These are phyloP conservation scores for Gaeumannomyces sp. DNA, from an alignment of 2,329 filamentous ascomycete species.

Conservation along the genomic window DNA sequence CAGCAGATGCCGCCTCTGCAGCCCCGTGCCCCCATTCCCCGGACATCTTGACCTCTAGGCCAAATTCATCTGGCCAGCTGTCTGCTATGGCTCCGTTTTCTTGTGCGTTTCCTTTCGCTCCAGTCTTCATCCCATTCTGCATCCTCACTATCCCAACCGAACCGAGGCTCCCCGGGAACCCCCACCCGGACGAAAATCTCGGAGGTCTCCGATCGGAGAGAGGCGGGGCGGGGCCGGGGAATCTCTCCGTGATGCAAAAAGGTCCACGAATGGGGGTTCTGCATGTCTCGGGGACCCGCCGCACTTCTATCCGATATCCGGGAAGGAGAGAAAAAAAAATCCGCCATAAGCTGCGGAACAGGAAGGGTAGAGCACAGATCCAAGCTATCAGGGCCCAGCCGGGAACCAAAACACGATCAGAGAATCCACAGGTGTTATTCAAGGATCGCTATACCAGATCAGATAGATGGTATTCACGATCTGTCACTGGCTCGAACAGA, in stretches of 20 bases:
- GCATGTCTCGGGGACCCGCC: not conserved
- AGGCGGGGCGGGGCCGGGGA: not conserved
- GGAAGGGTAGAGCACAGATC: not conserved
- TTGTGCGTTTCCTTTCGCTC: not conserved
- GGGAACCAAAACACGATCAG: not conserved
- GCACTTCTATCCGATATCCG: not conserved
- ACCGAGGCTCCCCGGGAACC: not conserved
- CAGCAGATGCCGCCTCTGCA: not conserved
- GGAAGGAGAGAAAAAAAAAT: not conserved
- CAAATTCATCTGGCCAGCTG: not conserved
- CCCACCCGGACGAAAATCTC: not conserved
- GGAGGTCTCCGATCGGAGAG: not conserved
- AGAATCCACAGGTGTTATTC: not conserved
- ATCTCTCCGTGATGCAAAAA: not conserved
- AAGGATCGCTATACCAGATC: too few relatives aligned
- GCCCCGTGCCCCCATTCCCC: not conserved
- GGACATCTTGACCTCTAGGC: not conserved
- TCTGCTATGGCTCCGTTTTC: not conserved
- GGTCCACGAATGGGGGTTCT: not conserved
- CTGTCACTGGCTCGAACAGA: not conserved
- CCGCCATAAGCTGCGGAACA: not conserved
- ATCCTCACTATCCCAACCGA: not conserved
- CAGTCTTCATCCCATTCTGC: too few relatives aligned
- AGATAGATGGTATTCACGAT: not conserved
- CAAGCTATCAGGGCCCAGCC: not conserved